Evolutionary conservation across 1,284 basidiomycete species (phyloP).

Genomic region (Porogramme epimiltina): DNA sequence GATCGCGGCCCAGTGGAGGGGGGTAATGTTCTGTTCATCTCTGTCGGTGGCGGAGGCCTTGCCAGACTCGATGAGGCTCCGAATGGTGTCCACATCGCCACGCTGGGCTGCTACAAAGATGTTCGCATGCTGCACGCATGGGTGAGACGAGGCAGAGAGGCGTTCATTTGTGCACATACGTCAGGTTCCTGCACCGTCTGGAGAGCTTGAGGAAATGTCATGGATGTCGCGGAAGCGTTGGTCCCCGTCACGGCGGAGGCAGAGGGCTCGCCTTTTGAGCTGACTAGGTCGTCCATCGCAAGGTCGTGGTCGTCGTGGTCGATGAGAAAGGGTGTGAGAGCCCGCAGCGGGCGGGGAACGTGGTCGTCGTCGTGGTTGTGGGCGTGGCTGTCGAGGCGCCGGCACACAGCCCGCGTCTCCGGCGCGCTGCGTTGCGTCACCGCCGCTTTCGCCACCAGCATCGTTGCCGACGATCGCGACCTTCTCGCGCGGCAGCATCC

Average conservation of each 20-base stretch:
- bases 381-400: neutral
- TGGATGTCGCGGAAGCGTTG: constrained; percentile 30
- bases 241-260: constrained; percentile 30
- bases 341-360: constrained; percentile 21
- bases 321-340: constrained; percentile 7
- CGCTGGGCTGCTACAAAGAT: constrained; percentile 89
- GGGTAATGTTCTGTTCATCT: constrained; percentile 91
- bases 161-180: constrained; percentile 23
- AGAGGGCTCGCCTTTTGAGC: constrained; percentile 34
- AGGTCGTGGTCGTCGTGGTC: neutral
- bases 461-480: too few species aligned
- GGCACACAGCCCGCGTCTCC: neutral
- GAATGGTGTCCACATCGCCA: constrained; percentile 76
- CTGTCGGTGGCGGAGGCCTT: constrained; percentile 76
- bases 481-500: too few species aligned
- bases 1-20: constrained; percentile 97
- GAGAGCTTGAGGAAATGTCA: constrained; percentile 30
- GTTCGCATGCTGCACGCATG: constrained; percentile 38
- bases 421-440: neutral
- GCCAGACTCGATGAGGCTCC: constrained; percentile 73
- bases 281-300: constrained; percentile 32
- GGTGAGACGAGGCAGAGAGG: neutral
- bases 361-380: constrained; percentile 12
- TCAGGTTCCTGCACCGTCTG: constrained; percentile 35
- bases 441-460: neutral